These are phyloP conservation scores for Naganishia vaughanmartiniae DNA, from an alignment of 768 basidiomycete species.

Conservation along the genomic window DNA sequence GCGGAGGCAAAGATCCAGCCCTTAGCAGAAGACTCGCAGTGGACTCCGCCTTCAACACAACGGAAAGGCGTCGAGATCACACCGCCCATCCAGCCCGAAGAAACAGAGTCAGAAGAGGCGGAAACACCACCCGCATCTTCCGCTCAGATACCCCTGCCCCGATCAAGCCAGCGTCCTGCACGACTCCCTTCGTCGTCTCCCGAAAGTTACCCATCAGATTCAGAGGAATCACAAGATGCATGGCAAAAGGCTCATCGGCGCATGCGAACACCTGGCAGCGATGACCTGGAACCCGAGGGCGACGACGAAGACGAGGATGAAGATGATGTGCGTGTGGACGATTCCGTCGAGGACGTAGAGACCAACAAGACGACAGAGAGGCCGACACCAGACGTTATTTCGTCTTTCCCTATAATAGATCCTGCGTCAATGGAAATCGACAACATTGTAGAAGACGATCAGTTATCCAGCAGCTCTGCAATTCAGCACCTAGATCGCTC, in stretches of 20 bases:
- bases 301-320: conserved; percentile 18
- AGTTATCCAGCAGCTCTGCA: background rate
- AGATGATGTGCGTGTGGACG: background rate
- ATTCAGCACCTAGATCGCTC: background rate
- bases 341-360: background rate
- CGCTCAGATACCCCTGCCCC: conserved; percentile 5
- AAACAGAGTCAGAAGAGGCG: background rate
- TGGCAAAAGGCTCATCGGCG: conserved; percentile 9
- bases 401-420: background rate
- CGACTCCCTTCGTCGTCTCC: conserved; percentile 18
- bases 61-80: background rate
- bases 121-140: conserved; percentile 18
- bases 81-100: background rate
- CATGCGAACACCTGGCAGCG: conserved; percentile 12
- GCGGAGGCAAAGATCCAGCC: background rate
- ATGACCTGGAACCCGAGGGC: conserved; percentile 9
- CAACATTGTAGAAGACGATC: background rate
- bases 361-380: background rate
- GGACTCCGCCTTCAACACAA: background rate
- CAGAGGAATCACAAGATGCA: conserved; percentile 17
- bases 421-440: conserved; percentile 2
- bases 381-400: conserved; percentile 3
- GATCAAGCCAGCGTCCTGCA: conserved; percentile 3
- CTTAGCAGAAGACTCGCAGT: background rate
- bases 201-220: conserved; percentile 16